phyloP scores from a whole-genome alignment of 768 basidiomycete species.

The Boletus reticuloceps region DNA sequence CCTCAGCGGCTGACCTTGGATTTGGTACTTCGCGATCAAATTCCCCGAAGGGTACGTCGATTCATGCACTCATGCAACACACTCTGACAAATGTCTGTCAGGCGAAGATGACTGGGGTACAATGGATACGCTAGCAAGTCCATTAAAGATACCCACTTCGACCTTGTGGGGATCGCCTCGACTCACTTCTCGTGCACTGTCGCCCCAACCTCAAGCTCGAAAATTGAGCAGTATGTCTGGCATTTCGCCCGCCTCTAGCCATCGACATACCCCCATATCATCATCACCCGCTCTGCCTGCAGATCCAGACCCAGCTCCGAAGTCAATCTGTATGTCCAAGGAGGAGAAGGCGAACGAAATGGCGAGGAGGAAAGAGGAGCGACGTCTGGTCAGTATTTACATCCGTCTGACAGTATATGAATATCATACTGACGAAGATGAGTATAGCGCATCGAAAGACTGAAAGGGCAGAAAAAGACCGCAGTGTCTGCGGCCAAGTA shows the following conservation, averaged over 20 bases:
- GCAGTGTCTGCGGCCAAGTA: no score
- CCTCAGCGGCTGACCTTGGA: slow-evolving; percentile 24
- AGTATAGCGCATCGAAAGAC: slow-evolving; percentile 65
- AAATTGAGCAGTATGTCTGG: background rate
- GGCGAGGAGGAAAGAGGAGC: slow-evolving; percentile 86
- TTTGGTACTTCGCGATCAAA: slow-evolving; percentile 18
- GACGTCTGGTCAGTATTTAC: slow-evolving; percentile 65
- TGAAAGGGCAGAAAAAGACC: slow-evolving; percentile 77
- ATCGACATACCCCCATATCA: slow-evolving; percentile 24
- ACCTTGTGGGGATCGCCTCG: slow-evolving; percentile 19
- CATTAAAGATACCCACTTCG: slow-evolving; percentile 1
- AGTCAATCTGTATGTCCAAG: slow-evolving; percentile 58
- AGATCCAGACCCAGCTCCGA: slow-evolving; percentile 13
- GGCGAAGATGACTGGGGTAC: slow-evolving; percentile 23
- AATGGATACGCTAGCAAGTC: slow-evolving; percentile 8
- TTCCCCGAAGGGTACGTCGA: slow-evolving; percentile 11
- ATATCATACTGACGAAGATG: background rate
- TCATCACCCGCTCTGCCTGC: slow-evolving; percentile 13
- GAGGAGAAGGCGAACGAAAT: slow-evolving; percentile 95
- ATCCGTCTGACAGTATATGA: background rate
- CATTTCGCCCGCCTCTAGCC: slow-evolving; percentile 13
- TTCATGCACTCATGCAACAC: background rate
- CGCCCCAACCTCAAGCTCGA: slow-evolving; percentile 20
- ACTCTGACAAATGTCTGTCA: background rate
- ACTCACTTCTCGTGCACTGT: slow-evolving; percentile 14